Conservation (phyloP, 2,329 filamentous ascomycete genomes). For the Aspergillus texensis region DNA sequence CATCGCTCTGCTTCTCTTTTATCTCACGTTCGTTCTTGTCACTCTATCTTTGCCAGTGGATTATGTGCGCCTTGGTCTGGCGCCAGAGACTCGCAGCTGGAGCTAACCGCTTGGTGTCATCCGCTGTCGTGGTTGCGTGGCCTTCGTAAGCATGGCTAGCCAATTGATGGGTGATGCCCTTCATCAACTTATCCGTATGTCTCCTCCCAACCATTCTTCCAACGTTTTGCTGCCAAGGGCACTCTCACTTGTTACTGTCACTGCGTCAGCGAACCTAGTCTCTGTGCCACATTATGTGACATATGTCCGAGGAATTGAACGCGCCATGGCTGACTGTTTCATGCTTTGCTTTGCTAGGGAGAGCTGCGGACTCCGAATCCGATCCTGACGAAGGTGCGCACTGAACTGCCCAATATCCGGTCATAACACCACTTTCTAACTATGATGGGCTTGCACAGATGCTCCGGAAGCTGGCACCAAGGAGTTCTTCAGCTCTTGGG, state of each 20-base stretch:
- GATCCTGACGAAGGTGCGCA: constrained; percentile 44
- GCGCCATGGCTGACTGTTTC: constrained; percentile 2
- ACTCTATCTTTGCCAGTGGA: constrained; percentile 16
- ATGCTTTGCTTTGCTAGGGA: constrained; percentile 28
- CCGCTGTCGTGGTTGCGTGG: constrained; percentile 25
- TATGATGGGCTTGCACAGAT: constrained; percentile 42
- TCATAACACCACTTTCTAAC: constrained; percentile 17
- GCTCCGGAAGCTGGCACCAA: constrained; percentile 82
- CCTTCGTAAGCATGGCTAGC: constrained; percentile 37
- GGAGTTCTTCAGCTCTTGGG: constrained; percentile 95
- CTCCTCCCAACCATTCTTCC: not conserved
- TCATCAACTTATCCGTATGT: constrained; percentile 42
- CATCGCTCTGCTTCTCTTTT: not conserved
- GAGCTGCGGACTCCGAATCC: constrained; percentile 38
- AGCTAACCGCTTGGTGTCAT: constrained; percentile 35
- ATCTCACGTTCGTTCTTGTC: not conserved
- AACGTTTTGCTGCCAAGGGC: not conserved
- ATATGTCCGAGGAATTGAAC: not conserved
- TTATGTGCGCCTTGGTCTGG: constrained; percentile 41
- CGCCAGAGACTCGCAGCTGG: constrained; percentile 36
- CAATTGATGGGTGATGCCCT: constrained; percentile 39
- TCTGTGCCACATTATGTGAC: not conserved
- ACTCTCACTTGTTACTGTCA: not conserved
- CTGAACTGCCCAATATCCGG: constrained; percentile 14
- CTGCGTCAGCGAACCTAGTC: not conserved